A percentile compares a stretch with the other conserved stretches of the same genome.
Conservation (phyloP, 441 rosid genomes). For the Euphorbia celastroides region DNA sequence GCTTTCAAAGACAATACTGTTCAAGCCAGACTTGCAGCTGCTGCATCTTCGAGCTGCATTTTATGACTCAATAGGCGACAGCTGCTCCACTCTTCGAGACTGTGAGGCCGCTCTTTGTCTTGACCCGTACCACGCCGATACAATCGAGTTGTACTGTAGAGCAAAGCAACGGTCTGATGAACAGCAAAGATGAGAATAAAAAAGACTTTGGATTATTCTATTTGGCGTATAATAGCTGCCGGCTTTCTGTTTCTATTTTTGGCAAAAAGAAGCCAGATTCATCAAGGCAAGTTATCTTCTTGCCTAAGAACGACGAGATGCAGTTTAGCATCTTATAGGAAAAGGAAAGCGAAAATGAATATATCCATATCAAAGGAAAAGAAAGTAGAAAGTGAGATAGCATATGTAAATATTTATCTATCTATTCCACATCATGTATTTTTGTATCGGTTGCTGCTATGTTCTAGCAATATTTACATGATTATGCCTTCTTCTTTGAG, state of each 20-base stretch:
- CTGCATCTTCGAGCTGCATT: conserved; percentile 94
- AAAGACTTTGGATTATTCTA: conserved; percentile 1
- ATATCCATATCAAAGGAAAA: conserved; percentile 8
- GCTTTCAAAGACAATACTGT: conserved; percentile 68
- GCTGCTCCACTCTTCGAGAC: conserved; percentile 51
- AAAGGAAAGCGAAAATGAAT: conserved; percentile 10
- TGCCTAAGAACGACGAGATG: conserved; percentile 19
- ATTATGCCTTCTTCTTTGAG: no score
- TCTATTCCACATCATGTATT: conserved; percentile 15
- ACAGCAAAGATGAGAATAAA: conserved; percentile 29
- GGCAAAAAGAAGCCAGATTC: conserved; percentile 17
- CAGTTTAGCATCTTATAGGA: conserved; percentile 15
- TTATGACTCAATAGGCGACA: conserved; percentile 72
- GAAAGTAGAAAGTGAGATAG: conserved; percentile 31
- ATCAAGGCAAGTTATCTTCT: conserved; percentile 18
- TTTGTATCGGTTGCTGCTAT: conserved; percentile 25
- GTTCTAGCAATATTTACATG: conserved; percentile 21
- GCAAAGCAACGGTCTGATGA: conserved; percentile 42
- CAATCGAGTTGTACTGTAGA: conserved; percentile 56
- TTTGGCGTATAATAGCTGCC: conserved; percentile 25
- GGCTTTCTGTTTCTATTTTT: conserved; percentile 16
- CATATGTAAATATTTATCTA: conserved; percentile 40
- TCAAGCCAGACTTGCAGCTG: conserved; percentile 91
- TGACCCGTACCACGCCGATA: conserved; percentile 57
- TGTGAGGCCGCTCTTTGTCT: conserved; percentile 96